Base-by-base conservation (phyloP, 169 alveolate species). In the Eimeria acervulina region DNA sequence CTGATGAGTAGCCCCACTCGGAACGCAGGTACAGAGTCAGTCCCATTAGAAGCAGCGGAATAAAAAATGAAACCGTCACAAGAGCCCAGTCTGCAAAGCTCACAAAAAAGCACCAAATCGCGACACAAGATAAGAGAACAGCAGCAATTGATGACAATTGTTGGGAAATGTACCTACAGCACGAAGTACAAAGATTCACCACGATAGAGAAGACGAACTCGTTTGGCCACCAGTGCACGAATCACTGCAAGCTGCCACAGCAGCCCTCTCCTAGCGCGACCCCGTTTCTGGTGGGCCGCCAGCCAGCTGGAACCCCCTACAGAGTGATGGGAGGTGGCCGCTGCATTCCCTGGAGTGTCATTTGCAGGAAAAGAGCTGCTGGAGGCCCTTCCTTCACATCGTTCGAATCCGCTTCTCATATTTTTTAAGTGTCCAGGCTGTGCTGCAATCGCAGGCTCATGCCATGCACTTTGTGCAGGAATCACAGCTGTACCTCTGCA, bases 181-280 rank as follows among this genome's bases (percentile, higher is more conserved):
- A 72, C 8, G 28, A 5, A 8, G 4, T 8, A n/a, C n/a, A 68
- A 68, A 68, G 68, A 19, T 83, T 33, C 83, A 87, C 94, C 94
- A 23, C 94, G 94, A 38, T 63, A 87, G 21, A 87, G 94, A 36
- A 87, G 83, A n/a, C 94, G 94, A 61, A 87, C 26, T 8, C 94
- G 80, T 38, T 87, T 87, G 55, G 59, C 61, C 44, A 87, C 17
- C 63, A 87, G 66, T 36, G 94, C 94, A 26, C 81, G 83, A 26
- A 87, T 23, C 8, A 87, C 70, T 17, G 61, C 61, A 42, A 40
- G 78, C 38, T 87, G 83, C 94, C 94, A 40, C 1, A 33, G 83
- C 40, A 87, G 51, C 31, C 94, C 94, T 40, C 78, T 12, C 21
- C 78, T 51, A 59, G 78, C 33, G 36, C 74, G 51, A 23, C 47